Conservation (phyloP, 192 early-diverging fungal genomes). For the Geranomyces michiganensis region DNA sequence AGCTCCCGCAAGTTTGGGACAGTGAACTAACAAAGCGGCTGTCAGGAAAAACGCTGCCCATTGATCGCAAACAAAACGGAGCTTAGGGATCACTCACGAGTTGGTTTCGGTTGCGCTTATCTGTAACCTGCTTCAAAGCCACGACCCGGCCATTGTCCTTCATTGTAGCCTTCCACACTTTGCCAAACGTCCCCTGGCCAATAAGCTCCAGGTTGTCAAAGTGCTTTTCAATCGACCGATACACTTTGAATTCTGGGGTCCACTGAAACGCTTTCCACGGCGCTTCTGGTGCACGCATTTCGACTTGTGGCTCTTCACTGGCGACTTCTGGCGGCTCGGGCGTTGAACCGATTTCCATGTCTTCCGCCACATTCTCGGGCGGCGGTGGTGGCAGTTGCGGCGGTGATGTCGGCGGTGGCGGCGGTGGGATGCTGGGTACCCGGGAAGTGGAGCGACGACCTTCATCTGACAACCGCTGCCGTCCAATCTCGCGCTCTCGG, state of each 20-base stretch:
- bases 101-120: conserved; percentile 88
- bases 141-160: conserved; percentile 67
- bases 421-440: no score
- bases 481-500: no score
- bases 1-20: conserved; percentile 31
- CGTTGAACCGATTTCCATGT: no score
- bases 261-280: no score
- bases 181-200: conserved; percentile 96
- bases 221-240: conserved; percentile 52
- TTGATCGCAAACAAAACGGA: not conserved
- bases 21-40: conserved; percentile 13
- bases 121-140: conserved; percentile 90
- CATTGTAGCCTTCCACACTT: conserved; percentile 86
- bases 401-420: no score
- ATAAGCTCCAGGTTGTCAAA: conserved; percentile 82
- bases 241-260: conserved; percentile 17
- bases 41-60: not conserved
- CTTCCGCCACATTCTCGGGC: no score
- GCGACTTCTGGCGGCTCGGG: no score
- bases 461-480: no score
- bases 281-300: no score
- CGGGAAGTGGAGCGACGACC: no score
- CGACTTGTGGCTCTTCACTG: no score
- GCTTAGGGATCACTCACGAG: conserved; percentile 35
- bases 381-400: no score